Percentiles rank a stretch among this genome's conserved stretches.
phyloP scores from a whole-genome alignment of 1,284 basidiomycete genomes.

The Austroboletus novae-zelandiae region DNA sequence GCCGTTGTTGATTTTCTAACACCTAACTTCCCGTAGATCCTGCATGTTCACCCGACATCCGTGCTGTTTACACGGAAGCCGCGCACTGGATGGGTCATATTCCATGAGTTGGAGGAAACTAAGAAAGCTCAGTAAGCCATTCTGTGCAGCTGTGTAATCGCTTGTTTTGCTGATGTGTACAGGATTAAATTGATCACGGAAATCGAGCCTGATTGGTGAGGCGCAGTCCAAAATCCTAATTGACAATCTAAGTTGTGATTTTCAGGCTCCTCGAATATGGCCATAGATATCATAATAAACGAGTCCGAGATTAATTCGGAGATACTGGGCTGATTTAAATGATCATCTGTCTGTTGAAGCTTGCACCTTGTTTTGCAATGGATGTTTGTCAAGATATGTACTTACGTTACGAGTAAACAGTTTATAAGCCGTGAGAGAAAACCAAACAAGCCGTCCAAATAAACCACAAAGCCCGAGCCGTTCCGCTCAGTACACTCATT shows the following conservation, averaged over 20 bases:
- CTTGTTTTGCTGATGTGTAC: background rate
- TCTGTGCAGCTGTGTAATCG: background rate
- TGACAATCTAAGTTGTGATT: constrained; percentile 1
- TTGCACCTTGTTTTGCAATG: background rate
- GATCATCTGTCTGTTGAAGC: no score
- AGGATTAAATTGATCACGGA: constrained; percentile 58
- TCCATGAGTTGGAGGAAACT: constrained; percentile 94
- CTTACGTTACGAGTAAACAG: no score
- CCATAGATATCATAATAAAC: constrained; percentile 43
- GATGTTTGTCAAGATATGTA: no score
- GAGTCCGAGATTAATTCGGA: constrained; percentile 4
- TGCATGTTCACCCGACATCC: constrained; percentile 92
- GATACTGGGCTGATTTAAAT: background rate
- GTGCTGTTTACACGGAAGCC: constrained; percentile 93
- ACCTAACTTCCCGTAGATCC: constrained; percentile 46
- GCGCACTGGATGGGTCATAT: constrained; percentile 89
- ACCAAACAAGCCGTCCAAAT: no score
- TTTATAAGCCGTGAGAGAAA: background rate
- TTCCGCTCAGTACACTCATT: background rate
- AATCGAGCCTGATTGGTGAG: constrained; percentile 60
- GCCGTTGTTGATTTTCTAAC: background rate
- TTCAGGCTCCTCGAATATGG: constrained; percentile 49
- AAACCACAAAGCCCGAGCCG: constrained; percentile 9
- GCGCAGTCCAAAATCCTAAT: constrained; percentile 1
- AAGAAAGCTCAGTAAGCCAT: constrained; percentile 79